Evolutionary conservation across 768 basidiomycete species (phyloP).

Genomic region (Boletus rubescentipes): DNA sequence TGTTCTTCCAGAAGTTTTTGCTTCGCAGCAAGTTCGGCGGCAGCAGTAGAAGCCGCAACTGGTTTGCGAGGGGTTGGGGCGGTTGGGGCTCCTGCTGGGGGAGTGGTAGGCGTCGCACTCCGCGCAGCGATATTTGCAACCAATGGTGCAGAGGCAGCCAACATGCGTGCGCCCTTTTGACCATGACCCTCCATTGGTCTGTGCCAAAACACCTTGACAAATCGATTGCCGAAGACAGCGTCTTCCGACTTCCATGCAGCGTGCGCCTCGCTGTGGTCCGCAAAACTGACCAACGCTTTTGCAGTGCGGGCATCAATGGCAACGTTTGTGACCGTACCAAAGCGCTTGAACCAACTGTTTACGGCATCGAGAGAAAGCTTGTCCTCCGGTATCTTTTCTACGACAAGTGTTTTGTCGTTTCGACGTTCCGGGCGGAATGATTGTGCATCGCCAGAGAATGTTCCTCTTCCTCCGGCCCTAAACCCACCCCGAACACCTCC

Average conservation of each 20-base stretch:
- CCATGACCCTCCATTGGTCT: constrained; percentile 91
- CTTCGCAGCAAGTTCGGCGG: constrained; percentile 64
- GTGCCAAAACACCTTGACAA: constrained; percentile 97
- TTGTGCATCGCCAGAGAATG: constrained; percentile 64
- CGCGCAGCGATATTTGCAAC: constrained; percentile 61
- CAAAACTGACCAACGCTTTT: constrained; percentile 88
- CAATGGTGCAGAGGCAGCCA: constrained; percentile 78
- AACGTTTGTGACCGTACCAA: constrained; percentile 90
- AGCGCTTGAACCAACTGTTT: constrained; percentile 87
- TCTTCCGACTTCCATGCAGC: constrained; percentile 92
- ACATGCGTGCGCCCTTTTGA: constrained; percentile 67
- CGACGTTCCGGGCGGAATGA: constrained; percentile 66
- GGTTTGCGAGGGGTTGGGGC: constrained; percentile 38
- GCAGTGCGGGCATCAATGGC: constrained; percentile 73
- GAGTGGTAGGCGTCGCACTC: constrained; percentile 48
- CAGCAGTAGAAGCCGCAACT: constrained; percentile 33
- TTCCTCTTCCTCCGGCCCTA: constrained; percentile 50
- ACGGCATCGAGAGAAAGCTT: constrained; percentile 76
- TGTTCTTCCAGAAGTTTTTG: constrained; percentile 77
- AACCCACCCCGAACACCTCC: constrained; percentile 45
- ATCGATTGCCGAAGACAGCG: constrained; percentile 91
- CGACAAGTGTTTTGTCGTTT: constrained; percentile 80
- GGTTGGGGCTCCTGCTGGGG: constrained; percentile 29
- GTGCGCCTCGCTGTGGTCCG: constrained; percentile 78
- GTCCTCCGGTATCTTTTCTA: constrained; percentile 91